Conservation (phyloP, 108 stramenopile species). For the Nitzschia sp. region DNA sequence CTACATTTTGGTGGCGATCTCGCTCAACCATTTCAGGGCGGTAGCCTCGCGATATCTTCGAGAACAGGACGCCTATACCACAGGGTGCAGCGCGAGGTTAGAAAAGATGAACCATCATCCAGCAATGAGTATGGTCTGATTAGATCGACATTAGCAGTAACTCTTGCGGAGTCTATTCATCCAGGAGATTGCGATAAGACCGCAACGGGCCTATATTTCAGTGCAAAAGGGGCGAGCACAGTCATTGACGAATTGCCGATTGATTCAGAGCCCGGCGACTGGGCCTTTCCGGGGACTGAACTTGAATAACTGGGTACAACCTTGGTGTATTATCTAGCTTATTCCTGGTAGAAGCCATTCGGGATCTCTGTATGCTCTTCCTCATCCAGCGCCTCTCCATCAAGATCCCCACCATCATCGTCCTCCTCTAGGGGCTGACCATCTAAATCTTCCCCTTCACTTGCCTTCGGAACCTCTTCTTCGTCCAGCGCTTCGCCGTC, state of each 20-base stretch:
- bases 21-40: slow-evolving; percentile 31
- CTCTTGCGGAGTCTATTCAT: slow-evolving; percentile 39
- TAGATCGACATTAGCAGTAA: slow-evolving; percentile 42
- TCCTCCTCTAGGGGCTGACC: slow-evolving; percentile 25
- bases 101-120: background rate
- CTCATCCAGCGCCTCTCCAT: slow-evolving; percentile 30
- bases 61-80: slow-evolving; percentile 45
- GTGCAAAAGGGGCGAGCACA: background rate
- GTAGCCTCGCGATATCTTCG: slow-evolving; percentile 32
- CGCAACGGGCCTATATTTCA: background rate
- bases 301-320: background rate
- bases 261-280: slow-evolving; percentile 45
- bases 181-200: background rate
- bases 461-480: slow-evolving; percentile 13
- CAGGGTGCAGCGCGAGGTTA: background rate
- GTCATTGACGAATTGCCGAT: slow-evolving; percentile 28
- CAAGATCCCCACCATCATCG: slow-evolving; percentile 22
- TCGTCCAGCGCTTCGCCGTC: slow-evolving; percentile 43
- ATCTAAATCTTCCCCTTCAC: slow-evolving; percentile 31
- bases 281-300: slow-evolving; percentile 42
- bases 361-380: background rate
- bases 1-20: slow-evolving; percentile 38
- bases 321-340: too few species aligned
- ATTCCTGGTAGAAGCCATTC: too few species aligned
- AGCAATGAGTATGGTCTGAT: slow-evolving; percentile 40